Evolutionary conservation across 139 green algal genomes (phyloP), one percentile per base, ranked within the genome.

Genomic region (Diplosphaera chodatii): DNA sequence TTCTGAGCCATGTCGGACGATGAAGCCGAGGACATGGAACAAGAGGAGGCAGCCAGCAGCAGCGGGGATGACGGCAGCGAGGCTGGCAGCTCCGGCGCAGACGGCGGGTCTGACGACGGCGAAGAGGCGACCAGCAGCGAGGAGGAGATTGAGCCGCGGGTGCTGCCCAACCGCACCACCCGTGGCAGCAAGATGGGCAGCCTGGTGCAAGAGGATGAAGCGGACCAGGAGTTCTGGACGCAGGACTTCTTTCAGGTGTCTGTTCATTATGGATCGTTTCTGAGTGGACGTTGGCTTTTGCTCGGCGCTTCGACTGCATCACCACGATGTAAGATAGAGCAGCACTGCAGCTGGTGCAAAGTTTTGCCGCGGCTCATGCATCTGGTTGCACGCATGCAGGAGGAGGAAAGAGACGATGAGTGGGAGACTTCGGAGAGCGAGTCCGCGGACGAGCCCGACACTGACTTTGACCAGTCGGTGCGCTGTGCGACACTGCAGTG

Each of bases 151-250:
- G 48, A 59, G 48, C 83, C 83, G 3, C 65, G 71, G 28, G 55
- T 77, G 28, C 55, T 89, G 48, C 84, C 84, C 20, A 29, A 72
- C 30, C 69, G 83, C 25, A 74, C 78, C 30, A 89, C 85, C 10
- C 73, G 85, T 3, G 83, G 85, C 34, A 73, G 75, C 4, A 70
- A 77, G 28, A 74, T 90, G 70, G 80, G 77, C 37, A 71, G 32
- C 0, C 23, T 75, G 40, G 64, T 73, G 25, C 66, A 69, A n/a
- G 76, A 84, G 10, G 82, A 80, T 2, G 68, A 79, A 1, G 90
- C 79, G 3, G 91, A 97, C 68, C 80, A 92, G 27, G 86, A 93
- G 72, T 97, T 97, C 59, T 97, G 91, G 91, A 85, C 90, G 64
- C 89, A 95, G 67, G 90, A 96, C 10, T 89, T 88, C 30, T 92